Base-by-base conservation (phyloP, 208 protist species). In the Porcisia hertigi region DNA sequence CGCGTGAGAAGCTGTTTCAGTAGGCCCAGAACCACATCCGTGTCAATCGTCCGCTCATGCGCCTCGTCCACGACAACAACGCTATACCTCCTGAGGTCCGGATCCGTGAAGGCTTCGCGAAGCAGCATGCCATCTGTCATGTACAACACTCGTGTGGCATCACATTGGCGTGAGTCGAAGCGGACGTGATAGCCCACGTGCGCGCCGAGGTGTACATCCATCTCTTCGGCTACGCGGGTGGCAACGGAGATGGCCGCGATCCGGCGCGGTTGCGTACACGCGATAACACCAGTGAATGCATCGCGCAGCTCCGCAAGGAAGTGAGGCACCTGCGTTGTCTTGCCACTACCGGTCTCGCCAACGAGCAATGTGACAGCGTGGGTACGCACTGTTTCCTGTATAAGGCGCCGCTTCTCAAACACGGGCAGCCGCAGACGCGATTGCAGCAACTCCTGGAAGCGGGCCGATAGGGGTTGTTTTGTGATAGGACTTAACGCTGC, bases 11-110 rank as follows among this genome's bases (percentile, higher is more conserved):
- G 67, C 23, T 74, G 84, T 94, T 99, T 99, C 36, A 99, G 82
- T 25, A 99, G 74, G 7, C 98, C 99, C 78, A 99, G 98, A 4
- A 99, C 87, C 8, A 99, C 90, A 83, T 99, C 99, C 8, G 99
- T 99, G 85, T 98, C 86, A 52, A 99, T 94, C 8, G 98, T 99
- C 39, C 99, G 89, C 90, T 99, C 99, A 82, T 99, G 99, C 9
- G 99, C 99, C 88, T 99, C 99, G 86, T 99, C 99, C 0, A 99
- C 92, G 54, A 99, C 99, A 47, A 99, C 92, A 3, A 99, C 91
- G 60, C 87, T 89, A 89, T 99, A 99, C 30, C 90, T 71, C 8
- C 25, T 65, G 3, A 99, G 76, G n/a, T 95, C 69, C 9, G 86
- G 75, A 80, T 99, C 99, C 30, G 79, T 39, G 47, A 79, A 75